phyloP scores from a whole-genome alignment of 2,329 filamentous ascomycete genomes.

The Onygenales sp. region DNA sequence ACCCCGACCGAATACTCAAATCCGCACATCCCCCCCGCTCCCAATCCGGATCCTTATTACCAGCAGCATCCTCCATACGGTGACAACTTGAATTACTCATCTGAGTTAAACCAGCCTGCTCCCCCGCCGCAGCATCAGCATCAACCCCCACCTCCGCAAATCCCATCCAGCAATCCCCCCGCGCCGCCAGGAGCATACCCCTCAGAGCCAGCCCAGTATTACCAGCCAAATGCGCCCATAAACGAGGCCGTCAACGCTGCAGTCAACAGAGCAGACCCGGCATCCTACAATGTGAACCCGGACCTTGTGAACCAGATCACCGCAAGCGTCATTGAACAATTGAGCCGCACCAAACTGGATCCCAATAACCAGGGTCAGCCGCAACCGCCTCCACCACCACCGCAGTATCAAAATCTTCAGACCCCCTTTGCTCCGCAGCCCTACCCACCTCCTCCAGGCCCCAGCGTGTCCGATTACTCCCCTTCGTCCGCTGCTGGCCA shows the following conservation, averaged over 20 bases:
- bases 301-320: conserved; percentile 54
- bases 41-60: conserved; percentile 7
- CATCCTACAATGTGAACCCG: conserved; percentile 45
- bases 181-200: conserved; percentile 11
- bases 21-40: conserved; percentile 17
- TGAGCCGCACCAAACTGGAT: conserved; percentile 39
- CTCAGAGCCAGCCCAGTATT: conserved; percentile 12
- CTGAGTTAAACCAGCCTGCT: conserved; percentile 1
- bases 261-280: conserved; percentile 40
- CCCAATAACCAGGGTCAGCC: conserved; percentile 18
- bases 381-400: conserved; percentile 22
- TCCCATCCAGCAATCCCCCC: background rate
- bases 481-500: conserved; percentile 32
- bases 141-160: background rate
- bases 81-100: background rate
- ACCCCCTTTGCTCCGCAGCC: conserved; percentile 18
- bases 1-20: conserved; percentile 12
- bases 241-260: conserved; percentile 50
- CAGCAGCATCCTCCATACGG: conserved; percentile 10
- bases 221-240: conserved; percentile 31
- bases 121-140: background rate
- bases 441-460: conserved; percentile 37
- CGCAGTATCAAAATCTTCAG: conserved; percentile 20
- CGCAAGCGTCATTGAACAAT: conserved; percentile 48
- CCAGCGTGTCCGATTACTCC: conserved; percentile 31